Conservation (phyloP, 2,329 filamentous ascomycete genomes). For the Daldinia sp. region DNA sequence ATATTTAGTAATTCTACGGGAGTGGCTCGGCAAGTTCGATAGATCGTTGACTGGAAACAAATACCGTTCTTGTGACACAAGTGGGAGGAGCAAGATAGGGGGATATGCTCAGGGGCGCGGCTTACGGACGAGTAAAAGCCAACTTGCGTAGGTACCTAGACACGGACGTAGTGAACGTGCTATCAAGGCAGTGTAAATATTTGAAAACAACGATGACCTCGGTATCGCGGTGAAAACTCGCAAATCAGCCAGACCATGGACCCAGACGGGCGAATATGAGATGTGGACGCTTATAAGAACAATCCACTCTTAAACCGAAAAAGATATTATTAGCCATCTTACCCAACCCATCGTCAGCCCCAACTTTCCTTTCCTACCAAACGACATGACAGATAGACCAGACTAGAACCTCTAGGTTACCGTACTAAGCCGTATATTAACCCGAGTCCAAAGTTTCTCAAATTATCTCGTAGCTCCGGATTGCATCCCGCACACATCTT, state of each 20-base stretch:
- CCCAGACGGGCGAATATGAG: neutral
- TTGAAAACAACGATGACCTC: neutral
- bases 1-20: neutral
- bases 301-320: no score
- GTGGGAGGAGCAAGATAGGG: neutral
- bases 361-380: neutral
- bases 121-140: neutral
- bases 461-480: neutral
- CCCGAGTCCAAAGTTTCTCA: neutral
- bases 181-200: no score
- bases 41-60: neutral
- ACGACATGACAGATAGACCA: neutral
- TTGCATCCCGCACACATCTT: constrained; percentile 13
- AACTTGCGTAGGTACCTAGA: neutral
- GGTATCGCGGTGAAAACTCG: neutral
- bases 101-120: neutral
- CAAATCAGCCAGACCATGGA: neutral
- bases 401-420: no score
- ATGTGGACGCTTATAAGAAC: neutral
- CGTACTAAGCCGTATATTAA: neutral
- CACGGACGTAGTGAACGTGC: no score
- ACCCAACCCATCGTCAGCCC: neutral
- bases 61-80: neutral
- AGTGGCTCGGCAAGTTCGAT: neutral
- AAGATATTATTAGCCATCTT: neutral